Base-by-base conservation (phyloP, 1,284 basidiomycete species). In the Boletus sp. region DNA sequence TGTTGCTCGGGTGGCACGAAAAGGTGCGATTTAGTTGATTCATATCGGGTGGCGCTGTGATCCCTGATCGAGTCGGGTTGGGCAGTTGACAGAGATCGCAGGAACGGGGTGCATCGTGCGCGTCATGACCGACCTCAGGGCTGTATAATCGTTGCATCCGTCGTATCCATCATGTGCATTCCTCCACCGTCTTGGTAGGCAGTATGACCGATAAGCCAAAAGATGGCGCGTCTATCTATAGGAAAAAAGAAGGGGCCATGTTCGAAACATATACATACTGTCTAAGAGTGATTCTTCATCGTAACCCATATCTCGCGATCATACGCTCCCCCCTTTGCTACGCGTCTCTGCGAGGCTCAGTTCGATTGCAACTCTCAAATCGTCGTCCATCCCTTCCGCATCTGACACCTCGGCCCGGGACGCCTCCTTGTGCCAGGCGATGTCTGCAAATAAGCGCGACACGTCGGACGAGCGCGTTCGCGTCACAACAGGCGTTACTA, bases 51-150 rank as follows among this genome's bases (percentile, higher is more conserved):
- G n/a, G n/a, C n/a, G n/a, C n/a, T n/a, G n/a, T n/a, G n/a, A n/a
- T n/a, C n/a, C n/a, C n/a, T n/a, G n/a, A 5, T 26, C 25, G 25
- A 59, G 26, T 37, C 25, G 43, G 12, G 36, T 35, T 38, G 32
- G 41, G 13, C 65, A 98, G 94, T 73, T 99, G 63, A 96, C 94
- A 17, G 95, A 98, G 68, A 81, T 88, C 25, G 94, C 94, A 6
- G 95, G 96, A 14, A 93, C 91, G 2, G 96, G 95, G 8, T 95
- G 91, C 69, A 98, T 99, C 66, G 93, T 97, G 53, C 78, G 94
- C 60, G 93, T 94, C 51, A 97, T 99, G 94, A 93, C 94, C 32
- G 95, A 99, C 71, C 82, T 92, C 56, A 78, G 87, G 61, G 78
- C 78, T 52, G 84, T 95, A 53, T 94, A 77, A 73, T n/a, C 32